Evolutionary conservation across 1,284 basidiomycete genomes (phyloP).

Genomic region (Schizophyllum amplum): DNA sequence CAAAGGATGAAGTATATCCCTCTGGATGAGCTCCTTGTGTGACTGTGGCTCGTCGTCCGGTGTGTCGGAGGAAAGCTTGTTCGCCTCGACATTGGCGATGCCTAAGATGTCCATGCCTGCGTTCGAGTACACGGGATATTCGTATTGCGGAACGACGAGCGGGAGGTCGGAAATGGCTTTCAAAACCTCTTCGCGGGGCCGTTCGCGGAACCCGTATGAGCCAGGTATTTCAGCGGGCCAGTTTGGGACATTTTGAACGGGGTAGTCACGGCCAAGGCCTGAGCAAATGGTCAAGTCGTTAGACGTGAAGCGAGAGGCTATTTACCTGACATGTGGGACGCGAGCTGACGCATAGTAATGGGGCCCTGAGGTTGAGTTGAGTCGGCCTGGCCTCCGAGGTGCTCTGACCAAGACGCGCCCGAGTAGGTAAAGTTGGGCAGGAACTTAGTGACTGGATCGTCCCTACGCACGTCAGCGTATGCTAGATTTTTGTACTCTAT

Average conservation of each 20-base stretch:
- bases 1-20: slow-evolving; percentile 37
- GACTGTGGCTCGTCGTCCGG: slow-evolving; percentile 20
- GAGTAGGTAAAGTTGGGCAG: slow-evolving; percentile 27
- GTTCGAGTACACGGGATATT: slow-evolving; percentile 42
- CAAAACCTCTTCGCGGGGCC: slow-evolving; percentile 22
- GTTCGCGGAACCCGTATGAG: slow-evolving; percentile 19
- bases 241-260: slow-evolving; percentile 27
- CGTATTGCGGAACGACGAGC: slow-evolving; percentile 32
- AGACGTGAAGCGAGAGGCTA: not conserved
- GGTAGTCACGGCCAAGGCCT: slow-evolving; percentile 37
- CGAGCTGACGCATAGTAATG: slow-evolving; percentile 37
- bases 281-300: not conserved
- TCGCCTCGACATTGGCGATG: slow-evolving; percentile 33
- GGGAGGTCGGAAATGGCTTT: slow-evolving; percentile 26
- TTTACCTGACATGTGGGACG: slow-evolving; percentile 37
- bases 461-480: slow-evolving; percentile 19
- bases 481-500: not conserved
- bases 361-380: slow-evolving; percentile 17
- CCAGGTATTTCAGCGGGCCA: slow-evolving; percentile 25
- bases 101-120: slow-evolving; percentile 35
- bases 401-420: slow-evolving; percentile 22
- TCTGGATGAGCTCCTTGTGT: slow-evolving; percentile 32
- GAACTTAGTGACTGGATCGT: slow-evolving; percentile 33
- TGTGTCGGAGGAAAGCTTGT: slow-evolving; percentile 19
- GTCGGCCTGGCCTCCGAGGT: slow-evolving; percentile 15